Evolutionary conservation across 371 early-diverging fungal species (phyloP), one percentile per base, ranked within the genome.

Genomic region (Phascolomyces articulosus): DNA sequence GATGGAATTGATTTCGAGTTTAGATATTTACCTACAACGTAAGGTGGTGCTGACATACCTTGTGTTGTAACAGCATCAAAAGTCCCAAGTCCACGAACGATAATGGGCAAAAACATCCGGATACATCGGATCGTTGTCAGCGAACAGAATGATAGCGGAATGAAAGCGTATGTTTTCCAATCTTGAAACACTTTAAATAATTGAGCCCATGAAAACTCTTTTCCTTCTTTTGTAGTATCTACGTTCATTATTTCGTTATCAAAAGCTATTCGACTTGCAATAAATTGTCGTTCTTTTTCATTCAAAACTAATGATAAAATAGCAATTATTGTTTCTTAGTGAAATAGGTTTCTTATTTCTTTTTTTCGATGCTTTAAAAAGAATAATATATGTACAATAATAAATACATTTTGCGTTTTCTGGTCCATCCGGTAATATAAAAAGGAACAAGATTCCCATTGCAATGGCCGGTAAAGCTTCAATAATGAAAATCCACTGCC

Each of bases 401-500:
- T 3, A 51, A 18, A 20, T 24, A 53, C 53, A 53, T 7, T 21
- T 27, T 10, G 53, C 21, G 15, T 80, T 85, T 23, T 83, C 82
- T 4, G 93, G 95, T 58, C 87, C 87, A 58, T 91, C 87, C 4
- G 93, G 90, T 47, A 93, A 72, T 58, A 83, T 69, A 41, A 86
- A 80, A 57, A 72, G 90, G 24, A 86, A 72, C 4, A 79, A 60
- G 31, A 88, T 40, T 3, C 90, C 83, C 51, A 90, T 72, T 0
- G 88, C 34, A 1, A 89, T 68, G 0, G 93, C 85, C 2, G 88
- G 86, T 34, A 91, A 55, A 13, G 93, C 92, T 65, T 91, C 91
- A 41, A 93, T 77, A 28, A 92, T 83, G 65, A 92, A 93, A 48
- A 92, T 82, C 87, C n/a, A n/a, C n/a, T n/a, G n/a, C n/a, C n/a